Base-by-base conservation (phyloP, 768 basidiomycete species). In the Trametes meyenii region DNA sequence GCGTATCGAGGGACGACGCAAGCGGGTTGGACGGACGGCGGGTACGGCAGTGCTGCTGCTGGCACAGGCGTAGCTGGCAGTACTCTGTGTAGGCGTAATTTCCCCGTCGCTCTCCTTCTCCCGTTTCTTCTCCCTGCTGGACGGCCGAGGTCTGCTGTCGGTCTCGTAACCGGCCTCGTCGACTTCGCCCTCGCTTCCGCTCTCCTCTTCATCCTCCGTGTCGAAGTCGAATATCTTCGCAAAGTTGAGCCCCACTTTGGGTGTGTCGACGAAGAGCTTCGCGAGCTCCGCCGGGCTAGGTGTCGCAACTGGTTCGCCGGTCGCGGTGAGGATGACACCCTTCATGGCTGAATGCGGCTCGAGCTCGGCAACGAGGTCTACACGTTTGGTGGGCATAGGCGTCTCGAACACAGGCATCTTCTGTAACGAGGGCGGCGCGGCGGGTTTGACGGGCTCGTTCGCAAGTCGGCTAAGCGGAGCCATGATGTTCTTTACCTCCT, bases 161-260 rank as follows among this genome's bases (percentile, higher is more conserved):
- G 69, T 64, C 42, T 70, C 68, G 26, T 67, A 70, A 26, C 67
- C 69, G 5, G 69, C 70, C 57, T 69, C 74, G 19, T 62, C 70
- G 19, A 67, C 66, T 8, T 70, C 73, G 38, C 67, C 72, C 3
- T 71, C 66, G 38, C 67, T 67, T 59, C 59, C 61, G 43, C 69
- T 67, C 42, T 67, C 71, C 21, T 73, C 74, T 51, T 73, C 72
- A 11, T 67, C 71, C 23, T 73, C 74, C 52, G 61, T 70, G 40
- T 77, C 78, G 55, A 87, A 85, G 67, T 91, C 89, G 63, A 92
- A 92, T 50, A 91, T 91, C 73, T 85, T 87, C 10, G 86, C 82
- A 68, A 93, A 93, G 67, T 89, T 85, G 26, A 93, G 78, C 2
- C 85, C 86, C 40, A 89, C 84, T 62, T 80, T 85, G 0, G 91